A percentile compares a stretch with the other conserved stretches of the same genome.
phyloP scores from a whole-genome alignment of 164 flowering plant species.

The Saururus chinensis region DNA sequence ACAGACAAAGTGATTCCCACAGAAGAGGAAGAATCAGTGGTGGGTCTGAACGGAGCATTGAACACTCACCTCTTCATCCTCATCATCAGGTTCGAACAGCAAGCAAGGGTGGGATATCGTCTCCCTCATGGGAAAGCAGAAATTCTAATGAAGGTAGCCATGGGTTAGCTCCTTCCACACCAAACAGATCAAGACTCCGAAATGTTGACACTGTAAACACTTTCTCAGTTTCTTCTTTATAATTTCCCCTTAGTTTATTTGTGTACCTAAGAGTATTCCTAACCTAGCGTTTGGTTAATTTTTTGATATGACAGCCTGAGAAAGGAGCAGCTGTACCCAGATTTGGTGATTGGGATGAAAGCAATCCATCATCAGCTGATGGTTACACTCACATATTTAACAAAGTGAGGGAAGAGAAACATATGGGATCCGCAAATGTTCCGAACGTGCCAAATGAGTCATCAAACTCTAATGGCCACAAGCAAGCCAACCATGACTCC shows the following conservation, averaged over 20 bases:
- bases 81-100: slow-evolving; percentile 21
- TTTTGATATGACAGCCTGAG: slow-evolving; percentile 35
- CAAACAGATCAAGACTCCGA: slow-evolving; percentile 34
- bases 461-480: background rate
- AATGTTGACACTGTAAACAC: slow-evolving; percentile 30
- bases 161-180: slow-evolving; percentile 32
- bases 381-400: slow-evolving; percentile 73
- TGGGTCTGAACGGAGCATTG: slow-evolving; percentile 32
- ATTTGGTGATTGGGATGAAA: slow-evolving; percentile 88
- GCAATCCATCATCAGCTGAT: slow-evolving; percentile 64
- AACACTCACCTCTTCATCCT: slow-evolving; percentile 35
- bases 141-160: slow-evolving; percentile 28
- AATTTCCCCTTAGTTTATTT: background rate
- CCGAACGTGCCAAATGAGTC: slow-evolving; percentile 9
- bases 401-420: slow-evolving; percentile 64
- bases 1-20: slow-evolving; percentile 6
- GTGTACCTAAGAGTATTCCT: too few relatives aligned
- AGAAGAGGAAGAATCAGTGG: slow-evolving; percentile 19
- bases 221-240: background rate
- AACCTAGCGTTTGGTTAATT: background rate
- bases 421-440: slow-evolving; percentile 19
- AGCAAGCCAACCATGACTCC: background rate
- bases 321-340: slow-evolving; percentile 69
- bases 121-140: slow-evolving; percentile 41
- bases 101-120: slow-evolving; percentile 25